Conservation (phyloP, 768 basidiomycete species). For the Tulasnella sp. region DNA sequence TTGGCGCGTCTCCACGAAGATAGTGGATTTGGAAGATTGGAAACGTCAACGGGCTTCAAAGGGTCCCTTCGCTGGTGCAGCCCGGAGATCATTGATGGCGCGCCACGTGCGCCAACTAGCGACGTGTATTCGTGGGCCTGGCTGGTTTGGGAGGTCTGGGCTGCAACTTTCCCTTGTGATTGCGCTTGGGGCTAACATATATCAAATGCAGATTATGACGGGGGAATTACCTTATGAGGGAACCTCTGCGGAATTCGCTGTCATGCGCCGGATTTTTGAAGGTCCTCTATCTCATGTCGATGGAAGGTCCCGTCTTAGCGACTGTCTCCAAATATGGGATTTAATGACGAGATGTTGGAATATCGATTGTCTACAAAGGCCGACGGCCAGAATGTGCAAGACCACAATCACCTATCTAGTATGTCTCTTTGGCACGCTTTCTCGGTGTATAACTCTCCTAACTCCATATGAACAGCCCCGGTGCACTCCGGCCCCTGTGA, state of each 20-base stretch:
- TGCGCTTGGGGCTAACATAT: neutral
- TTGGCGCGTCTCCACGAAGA: neutral
- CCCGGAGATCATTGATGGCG: slow-evolving; percentile 2
- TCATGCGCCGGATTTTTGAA: neutral
- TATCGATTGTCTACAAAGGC: neutral
- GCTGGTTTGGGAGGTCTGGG: neutral
- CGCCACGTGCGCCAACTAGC: neutral
- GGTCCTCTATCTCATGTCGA: neutral
- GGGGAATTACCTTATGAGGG: neutral
- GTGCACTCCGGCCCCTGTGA: too few species aligned
- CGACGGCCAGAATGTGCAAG: too few species aligned
- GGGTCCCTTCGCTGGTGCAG: too few species aligned
- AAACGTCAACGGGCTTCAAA: too few species aligned
- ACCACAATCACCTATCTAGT: too few species aligned
- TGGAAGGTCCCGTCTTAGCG: neutral
- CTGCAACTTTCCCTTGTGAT: neutral
- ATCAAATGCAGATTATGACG: neutral
- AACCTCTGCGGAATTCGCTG: neutral
- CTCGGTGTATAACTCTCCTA: too few species aligned
- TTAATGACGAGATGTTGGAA: neutral
- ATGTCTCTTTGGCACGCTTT: too few species aligned
- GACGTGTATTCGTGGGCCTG: slow-evolving; percentile 5
- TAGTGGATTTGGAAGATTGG: too few species aligned
- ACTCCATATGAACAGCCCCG: too few species aligned
- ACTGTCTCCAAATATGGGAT: neutral